A percentile compares a stretch with the other conserved stretches of the same genome.
Conservation (phyloP, 192 early-diverging fungal genomes). For the Mycoemilia scoparia region DNA sequence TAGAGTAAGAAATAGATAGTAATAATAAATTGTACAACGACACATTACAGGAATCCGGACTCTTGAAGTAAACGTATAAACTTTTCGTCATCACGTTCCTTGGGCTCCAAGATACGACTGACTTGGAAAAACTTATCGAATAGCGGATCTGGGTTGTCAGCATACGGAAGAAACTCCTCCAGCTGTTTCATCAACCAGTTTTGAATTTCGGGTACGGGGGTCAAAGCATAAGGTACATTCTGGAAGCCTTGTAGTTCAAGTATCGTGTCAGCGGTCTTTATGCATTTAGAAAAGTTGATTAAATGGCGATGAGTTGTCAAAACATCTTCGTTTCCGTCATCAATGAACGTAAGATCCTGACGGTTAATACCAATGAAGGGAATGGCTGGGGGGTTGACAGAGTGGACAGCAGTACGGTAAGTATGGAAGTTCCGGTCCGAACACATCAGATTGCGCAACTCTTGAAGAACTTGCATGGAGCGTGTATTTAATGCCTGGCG, state of each 20-base stretch:
- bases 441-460: constrained; percentile 56
- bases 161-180: constrained; percentile 43
- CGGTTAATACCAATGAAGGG: constrained; percentile 76
- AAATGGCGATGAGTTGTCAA: constrained; percentile 40
- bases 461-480: constrained; percentile 35
- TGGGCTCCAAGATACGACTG: constrained; percentile 66
- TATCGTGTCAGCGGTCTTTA: constrained; percentile 73
- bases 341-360: constrained; percentile 79
- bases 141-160: constrained; percentile 29
- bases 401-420: constrained; percentile 68
- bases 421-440: constrained; percentile 60
- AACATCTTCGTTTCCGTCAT: constrained; percentile 67
- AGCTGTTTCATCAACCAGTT: constrained; percentile 51
- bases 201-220: constrained; percentile 64
- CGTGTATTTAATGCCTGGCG: constrained; percentile 63
- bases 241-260: constrained; percentile 81
- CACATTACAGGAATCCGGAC: constrained; percentile 51
- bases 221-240: constrained; percentile 57
- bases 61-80: constrained; percentile 54
- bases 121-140: constrained; percentile 57
- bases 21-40: not conserved
- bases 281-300: constrained; percentile 82
- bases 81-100: constrained; percentile 69
- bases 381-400: constrained; percentile 58
- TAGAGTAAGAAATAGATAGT: not conserved